Evolutionary conservation across 192 early-diverging fungal genomes (phyloP).

Genomic region (Rhizophagus prolifer): DNA sequence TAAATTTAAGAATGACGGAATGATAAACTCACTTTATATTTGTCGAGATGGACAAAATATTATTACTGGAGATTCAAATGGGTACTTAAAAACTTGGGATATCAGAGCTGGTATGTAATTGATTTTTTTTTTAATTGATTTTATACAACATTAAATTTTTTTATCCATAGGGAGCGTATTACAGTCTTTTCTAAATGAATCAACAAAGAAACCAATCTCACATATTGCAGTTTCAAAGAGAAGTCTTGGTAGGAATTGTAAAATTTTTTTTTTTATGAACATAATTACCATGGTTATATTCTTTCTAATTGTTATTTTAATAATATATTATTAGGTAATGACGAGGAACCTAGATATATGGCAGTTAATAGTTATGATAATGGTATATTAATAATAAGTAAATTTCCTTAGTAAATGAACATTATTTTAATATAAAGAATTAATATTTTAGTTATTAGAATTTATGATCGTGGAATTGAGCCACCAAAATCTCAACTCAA

Average conservation of each 20-base stretch:
- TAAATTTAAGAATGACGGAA: conserved; percentile 64
- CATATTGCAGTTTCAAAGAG: conserved; percentile 60
- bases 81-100: conserved; percentile 94
- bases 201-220: conserved; percentile 73
- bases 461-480: conserved; percentile 86
- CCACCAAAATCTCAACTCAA: conserved; percentile 69
- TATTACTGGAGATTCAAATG: conserved; percentile 80
- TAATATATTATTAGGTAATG: conserved; percentile 33
- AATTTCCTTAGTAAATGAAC: not conserved
- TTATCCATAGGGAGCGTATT: conserved; percentile 33
- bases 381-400: conserved; percentile 43
- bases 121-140: not conserved
- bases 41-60: conserved; percentile 71
- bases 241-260: conserved; percentile 32
- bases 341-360: conserved; percentile 76
- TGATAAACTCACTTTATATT: conserved; percentile 82
- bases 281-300: not conserved
- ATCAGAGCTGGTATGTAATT: conserved; percentile 61
- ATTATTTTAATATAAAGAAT: not conserved
- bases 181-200: conserved; percentile 60
- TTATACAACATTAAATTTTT: conserved; percentile 1
- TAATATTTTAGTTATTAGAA: conserved; percentile 67
- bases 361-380: conserved; percentile 94
- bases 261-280: not conserved
- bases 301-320: conserved; percentile 19